Conservation (phyloP, 1,284 basidiomycete species). For the Microbotryum saponariae region DNA sequence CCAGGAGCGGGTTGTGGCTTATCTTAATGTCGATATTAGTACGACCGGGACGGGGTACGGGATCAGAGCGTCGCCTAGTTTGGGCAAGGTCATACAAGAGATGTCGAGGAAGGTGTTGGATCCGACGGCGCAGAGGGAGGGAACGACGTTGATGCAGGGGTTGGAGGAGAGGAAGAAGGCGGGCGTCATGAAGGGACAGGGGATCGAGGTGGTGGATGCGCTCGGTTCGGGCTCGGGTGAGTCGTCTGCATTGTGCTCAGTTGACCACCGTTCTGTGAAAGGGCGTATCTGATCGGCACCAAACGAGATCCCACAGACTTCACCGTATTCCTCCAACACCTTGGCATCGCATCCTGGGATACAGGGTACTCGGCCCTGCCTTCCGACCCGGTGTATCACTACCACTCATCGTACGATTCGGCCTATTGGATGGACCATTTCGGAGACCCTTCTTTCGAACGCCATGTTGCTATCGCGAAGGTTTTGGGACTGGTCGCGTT, state of each 20-base stretch:
- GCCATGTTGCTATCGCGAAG: constrained; percentile 63
- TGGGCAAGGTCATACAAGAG: constrained; percentile 63
- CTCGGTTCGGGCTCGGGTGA: constrained; percentile 27
- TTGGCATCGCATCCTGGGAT: constrained; percentile 43
- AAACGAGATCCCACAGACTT: constrained; percentile 46
- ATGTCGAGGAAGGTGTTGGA: constrained; percentile 63
- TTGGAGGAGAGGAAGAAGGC: not conserved
- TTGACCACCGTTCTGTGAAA: no score
- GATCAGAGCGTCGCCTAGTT: constrained; percentile 59
- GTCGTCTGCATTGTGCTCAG: constrained; percentile 1
- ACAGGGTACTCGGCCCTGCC: constrained; percentile 38
- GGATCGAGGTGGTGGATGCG: not conserved
- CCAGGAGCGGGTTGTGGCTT: constrained; percentile 55
- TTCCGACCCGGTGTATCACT: constrained; percentile 47
- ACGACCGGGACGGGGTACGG: constrained; percentile 56
- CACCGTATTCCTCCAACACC: constrained; percentile 59
- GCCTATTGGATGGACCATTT: constrained; percentile 66
- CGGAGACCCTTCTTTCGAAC: constrained; percentile 66
- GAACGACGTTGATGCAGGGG: not conserved
- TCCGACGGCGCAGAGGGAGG: constrained; percentile 25
- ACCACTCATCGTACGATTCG: constrained; percentile 57
- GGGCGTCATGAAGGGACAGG: not conserved
- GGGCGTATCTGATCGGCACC: no score
- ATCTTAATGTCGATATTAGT: constrained; percentile 67
- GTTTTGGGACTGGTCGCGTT: constrained; percentile 48